phyloP scores from a whole-genome alignment of 768 basidiomycete genomes.

The Trametes cingulata region DNA sequence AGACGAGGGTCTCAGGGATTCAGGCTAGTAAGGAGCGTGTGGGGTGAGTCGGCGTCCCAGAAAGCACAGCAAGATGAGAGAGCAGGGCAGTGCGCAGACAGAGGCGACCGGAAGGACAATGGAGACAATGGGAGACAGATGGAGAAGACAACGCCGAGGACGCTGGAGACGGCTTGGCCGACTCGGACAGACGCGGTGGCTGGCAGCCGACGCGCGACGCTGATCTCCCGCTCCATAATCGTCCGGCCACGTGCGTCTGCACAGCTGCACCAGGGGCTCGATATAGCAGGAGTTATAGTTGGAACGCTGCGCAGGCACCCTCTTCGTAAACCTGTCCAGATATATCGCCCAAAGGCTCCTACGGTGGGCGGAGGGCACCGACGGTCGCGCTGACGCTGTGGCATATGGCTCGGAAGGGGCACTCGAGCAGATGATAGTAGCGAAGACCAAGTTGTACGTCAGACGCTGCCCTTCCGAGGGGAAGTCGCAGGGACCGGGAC shows the following conservation, averaged over 20 bases:
- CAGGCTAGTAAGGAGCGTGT: conserved; percentile 9
- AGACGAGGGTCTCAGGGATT: background rate
- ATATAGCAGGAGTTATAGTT: conserved; percentile 19
- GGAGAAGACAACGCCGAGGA: background rate
- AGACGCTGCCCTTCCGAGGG: background rate
- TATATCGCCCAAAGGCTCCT: background rate
- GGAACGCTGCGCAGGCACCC: conserved; percentile 1
- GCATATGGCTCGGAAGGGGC: too few relatives aligned
- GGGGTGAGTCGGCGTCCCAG: background rate
- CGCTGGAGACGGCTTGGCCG: background rate
- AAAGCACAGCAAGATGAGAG: background rate
- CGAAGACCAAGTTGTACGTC: background rate
- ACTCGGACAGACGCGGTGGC: background rate
- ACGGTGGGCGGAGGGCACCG: background rate
- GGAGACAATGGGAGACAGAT: background rate
- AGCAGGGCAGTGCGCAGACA: background rate
- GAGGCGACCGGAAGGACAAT: background rate
- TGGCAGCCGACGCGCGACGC: conserved; percentile 6
- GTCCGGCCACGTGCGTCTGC: conserved; percentile 9
- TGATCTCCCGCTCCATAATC: background rate
- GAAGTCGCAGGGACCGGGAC: background rate
- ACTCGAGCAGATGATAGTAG: background rate
- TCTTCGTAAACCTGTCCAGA: background rate
- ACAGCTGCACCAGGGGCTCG: background rate
- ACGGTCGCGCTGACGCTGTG: too few relatives aligned